A percentile compares a stretch with the other conserved stretches of the same genome.
Evolutionary conservation across 768 basidiomycete species (phyloP).

Genomic region (Russula abietina): DNA sequence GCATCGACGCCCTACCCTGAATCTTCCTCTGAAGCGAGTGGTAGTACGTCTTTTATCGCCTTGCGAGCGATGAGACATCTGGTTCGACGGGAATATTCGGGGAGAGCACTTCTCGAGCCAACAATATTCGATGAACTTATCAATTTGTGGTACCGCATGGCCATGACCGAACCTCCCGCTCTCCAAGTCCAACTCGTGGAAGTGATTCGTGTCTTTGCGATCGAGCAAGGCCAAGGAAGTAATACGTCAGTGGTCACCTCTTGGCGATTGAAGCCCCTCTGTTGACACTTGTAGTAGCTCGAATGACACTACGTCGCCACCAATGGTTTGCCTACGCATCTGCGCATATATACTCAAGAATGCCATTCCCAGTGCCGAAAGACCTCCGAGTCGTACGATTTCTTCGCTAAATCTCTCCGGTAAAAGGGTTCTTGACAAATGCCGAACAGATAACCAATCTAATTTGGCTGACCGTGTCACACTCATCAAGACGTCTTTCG

Average conservation of each 20-base stretch:
- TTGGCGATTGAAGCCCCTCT: not conserved
- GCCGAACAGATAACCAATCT: constrained; percentile 40
- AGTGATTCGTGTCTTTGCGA: constrained; percentile 49
- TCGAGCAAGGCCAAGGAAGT: constrained; percentile 25
- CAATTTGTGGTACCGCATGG: constrained; percentile 82
- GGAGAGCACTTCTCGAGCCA: constrained; percentile 72
- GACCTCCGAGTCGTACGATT: constrained; percentile 46
- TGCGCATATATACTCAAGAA: constrained; percentile 77
- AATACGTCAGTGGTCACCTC: constrained; percentile 10
- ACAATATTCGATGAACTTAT: constrained; percentile 86
- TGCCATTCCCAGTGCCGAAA: constrained; percentile 51
- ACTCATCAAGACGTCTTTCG: constrained; percentile 59
- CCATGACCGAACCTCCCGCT: constrained; percentile 72
- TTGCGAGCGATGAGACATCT: constrained; percentile 75
- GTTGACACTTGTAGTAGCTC: constrained; percentile 10
- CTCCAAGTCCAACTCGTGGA: constrained; percentile 71
- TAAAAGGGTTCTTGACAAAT: not conserved
- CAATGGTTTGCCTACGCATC: constrained; percentile 67
- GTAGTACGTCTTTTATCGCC: constrained; percentile 45
- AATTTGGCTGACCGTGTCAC: constrained; percentile 48
- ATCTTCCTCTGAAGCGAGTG: constrained; percentile 37
- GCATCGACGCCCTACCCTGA: constrained; percentile 57
- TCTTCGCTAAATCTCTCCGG: not conserved
- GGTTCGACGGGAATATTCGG: constrained; percentile 75
- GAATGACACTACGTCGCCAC: constrained; percentile 23